Base-by-base conservation (phyloP, 177 flowering plant species). In the Vitis hybrid region DNA sequence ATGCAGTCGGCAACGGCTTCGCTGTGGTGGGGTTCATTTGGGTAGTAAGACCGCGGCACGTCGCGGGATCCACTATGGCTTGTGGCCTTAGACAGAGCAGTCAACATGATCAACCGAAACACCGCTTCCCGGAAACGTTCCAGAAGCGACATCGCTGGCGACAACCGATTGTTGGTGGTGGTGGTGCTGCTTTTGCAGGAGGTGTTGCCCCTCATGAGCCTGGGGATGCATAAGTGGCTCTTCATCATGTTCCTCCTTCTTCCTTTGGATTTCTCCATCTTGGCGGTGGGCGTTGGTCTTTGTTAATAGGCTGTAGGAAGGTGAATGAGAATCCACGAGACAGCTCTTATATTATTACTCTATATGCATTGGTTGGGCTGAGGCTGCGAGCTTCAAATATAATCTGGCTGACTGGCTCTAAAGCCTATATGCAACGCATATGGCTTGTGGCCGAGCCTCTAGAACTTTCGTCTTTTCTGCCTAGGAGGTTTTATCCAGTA, bases 1-100 rank as follows among this genome's bases (percentile, higher is more conserved):
- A 91, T 91, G 80, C 97, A 91, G 30, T 91, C 97, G 0, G 97
- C 97, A 2, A 91, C 82, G 0, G 92, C 92, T 64, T 91, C 91
- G 18, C 84, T 84, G 55, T 82, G 86, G 75, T 88, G 89, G 15
- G 82, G 82, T 46, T 87, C 90, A 1, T 74, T 70, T 0, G 78
- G 70, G 35, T 57, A 46, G 48, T 74, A 62, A 17, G 65, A 68
- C 9, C 56, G 60, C 0, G 70, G 15, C 17, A 17, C 60, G 2
- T 48, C 60, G 21, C 58, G 21, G 6, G 82, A 13, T 19, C 59
- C 52, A 6, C 54, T 65, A 11, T 69, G 63, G 13, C 63, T 66
- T 5, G 80, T 50, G 72, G 72, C 60, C 73, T 83, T 85, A 49
- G 93, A 82, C 24, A 91, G 60, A 21, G 94, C 91, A 1, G 93